phyloP scores from a whole-genome alignment of 345 rosid species.

The Acer yangbiense region DNA sequence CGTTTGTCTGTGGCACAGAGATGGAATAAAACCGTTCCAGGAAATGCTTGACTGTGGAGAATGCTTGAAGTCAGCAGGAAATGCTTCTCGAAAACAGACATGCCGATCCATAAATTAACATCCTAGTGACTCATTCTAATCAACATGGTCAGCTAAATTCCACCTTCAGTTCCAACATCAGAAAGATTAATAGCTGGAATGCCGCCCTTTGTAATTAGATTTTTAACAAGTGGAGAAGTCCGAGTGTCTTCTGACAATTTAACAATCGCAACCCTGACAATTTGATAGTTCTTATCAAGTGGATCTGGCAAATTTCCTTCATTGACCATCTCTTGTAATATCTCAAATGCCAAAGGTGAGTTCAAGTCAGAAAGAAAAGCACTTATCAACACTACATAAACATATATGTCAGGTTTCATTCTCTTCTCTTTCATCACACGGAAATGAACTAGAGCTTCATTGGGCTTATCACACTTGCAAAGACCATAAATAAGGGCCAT shows the following conservation, averaged over 20 bases:
- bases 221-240: slow-evolving; percentile 51
- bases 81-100: neutral
- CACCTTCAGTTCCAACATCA: slow-evolving; percentile 27
- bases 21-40: neutral
- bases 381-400: slow-evolving; percentile 52
- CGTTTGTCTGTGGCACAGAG: neutral
- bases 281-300: slow-evolving; percentile 46
- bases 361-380: slow-evolving; percentile 51
- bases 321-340: slow-evolving; percentile 60
- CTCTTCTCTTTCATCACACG: slow-evolving; percentile 61
- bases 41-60: neutral
- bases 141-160: slow-evolving; percentile 11
- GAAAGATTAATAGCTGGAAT: slow-evolving; percentile 32
- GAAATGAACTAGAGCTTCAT: slow-evolving; percentile 56
- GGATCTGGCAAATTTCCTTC: slow-evolving; percentile 51
- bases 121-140: neutral
- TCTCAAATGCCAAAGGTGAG: slow-evolving; percentile 50
- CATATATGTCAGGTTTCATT: slow-evolving; percentile 68
- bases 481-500: slow-evolving; percentile 80
- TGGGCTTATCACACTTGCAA: slow-evolving; percentile 68
- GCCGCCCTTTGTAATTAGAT: slow-evolving; percentile 47
- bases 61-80: neutral
- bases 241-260: slow-evolving; percentile 53
- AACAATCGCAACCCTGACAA: slow-evolving; percentile 46
- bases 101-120: neutral